These are phyloP conservation scores for Arachnopeziza araneosa DNA, from an alignment of 2,329 filamentous ascomycete species.

Conservation along the genomic window DNA sequence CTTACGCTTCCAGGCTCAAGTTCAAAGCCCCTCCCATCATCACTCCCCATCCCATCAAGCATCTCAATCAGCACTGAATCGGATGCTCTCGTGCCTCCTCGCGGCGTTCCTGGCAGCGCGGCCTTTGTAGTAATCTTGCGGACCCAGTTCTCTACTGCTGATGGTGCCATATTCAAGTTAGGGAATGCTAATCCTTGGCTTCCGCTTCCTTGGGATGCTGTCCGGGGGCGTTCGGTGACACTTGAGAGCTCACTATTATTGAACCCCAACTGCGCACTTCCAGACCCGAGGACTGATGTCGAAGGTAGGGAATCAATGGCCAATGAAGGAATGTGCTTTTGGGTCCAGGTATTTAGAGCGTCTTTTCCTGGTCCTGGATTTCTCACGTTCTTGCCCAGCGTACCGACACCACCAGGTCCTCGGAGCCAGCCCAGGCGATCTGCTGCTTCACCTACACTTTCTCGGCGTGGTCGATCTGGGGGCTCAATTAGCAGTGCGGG, in stretches of 20 bases:
- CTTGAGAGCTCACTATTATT: slow-evolving; percentile 29
- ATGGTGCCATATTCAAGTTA: slow-evolving; percentile 46
- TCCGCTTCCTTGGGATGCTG: slow-evolving; percentile 2
- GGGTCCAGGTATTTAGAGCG: slow-evolving; percentile 76
- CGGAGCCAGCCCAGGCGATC: slow-evolving; percentile 59
- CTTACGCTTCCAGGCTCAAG: slow-evolving; percentile 18
- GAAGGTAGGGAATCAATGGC: slow-evolving; percentile 63
- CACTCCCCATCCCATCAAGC: slow-evolving; percentile 53
- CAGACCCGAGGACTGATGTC: slow-evolving; percentile 58
- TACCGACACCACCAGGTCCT: slow-evolving; percentile 84
- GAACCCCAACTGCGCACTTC: slow-evolving; percentile 52
- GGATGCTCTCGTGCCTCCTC: slow-evolving; percentile 35
- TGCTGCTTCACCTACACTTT: slow-evolving; percentile 32
- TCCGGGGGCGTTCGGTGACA: slow-evolving; percentile 38
- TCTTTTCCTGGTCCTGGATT: slow-evolving; percentile 80
- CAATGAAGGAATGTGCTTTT: slow-evolving; percentile 74
- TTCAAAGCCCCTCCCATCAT: slow-evolving; percentile 41
- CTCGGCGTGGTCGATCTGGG: slow-evolving; percentile 23
- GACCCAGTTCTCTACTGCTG: slow-evolving; percentile 86
- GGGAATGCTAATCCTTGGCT: slow-evolving; percentile 52
- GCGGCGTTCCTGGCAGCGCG: slow-evolving; percentile 40
- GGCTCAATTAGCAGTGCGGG: slow-evolving; percentile 16
- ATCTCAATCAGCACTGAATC: slow-evolving; percentile 67
- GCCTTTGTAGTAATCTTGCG: slow-evolving; percentile 70
- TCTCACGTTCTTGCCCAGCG: slow-evolving; percentile 64